Base-by-base conservation (phyloP, 352 stramenopile species). In the Phytopythium oedochilum region DNA sequence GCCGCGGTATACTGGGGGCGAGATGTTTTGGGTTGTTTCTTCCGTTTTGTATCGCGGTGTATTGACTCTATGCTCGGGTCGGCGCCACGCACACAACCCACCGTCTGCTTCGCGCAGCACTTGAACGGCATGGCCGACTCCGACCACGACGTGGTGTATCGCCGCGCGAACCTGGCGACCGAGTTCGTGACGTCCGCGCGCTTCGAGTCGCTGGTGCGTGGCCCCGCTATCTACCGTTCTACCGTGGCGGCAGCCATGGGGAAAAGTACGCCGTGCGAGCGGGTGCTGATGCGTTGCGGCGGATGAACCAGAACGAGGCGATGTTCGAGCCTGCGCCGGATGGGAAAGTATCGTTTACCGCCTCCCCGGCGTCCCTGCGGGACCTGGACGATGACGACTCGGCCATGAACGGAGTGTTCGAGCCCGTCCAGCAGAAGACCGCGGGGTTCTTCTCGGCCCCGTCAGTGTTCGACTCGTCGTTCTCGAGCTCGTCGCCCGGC, bases 71-170 rank as follows among this genome's bases (percentile, higher is more conserved):
- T 45, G 7, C 18, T 3, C 43, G 43, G 23, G 23, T 29, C 3
- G 38, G 17, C 17, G 40, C 40, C 29, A 28, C 23, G 42, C 42
- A 18, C 9, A n/a, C n/a, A n/a, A n/a, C n/a, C n/a, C 39, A 5
- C 12, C n/a, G 12, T 31, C 25, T 1, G 7, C 23, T 22, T 20
- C 1, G 18, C 25, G 40, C 66, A 84, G 55, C 68, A 69, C 56
- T 70, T 79, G 56, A 68, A 52, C 39, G 57, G 44, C 8, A 63
- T 86, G 29, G 75, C 78, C 43, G 74, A 78, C 31, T 51, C 57
- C 28, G 72, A 84, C 25, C 64, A 66, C 15, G 64, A 86, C 50
- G 75, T 91, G 28, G 88, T 75, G 10, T 91, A 89, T 60, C 81
- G 81, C 28, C 81, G 81, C 50, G 76, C 73, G 18, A 58, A 74